Evolutionary conservation across 441 rosid species (phyloP).

Genomic region (Arabidopsis lyrata): DNA sequence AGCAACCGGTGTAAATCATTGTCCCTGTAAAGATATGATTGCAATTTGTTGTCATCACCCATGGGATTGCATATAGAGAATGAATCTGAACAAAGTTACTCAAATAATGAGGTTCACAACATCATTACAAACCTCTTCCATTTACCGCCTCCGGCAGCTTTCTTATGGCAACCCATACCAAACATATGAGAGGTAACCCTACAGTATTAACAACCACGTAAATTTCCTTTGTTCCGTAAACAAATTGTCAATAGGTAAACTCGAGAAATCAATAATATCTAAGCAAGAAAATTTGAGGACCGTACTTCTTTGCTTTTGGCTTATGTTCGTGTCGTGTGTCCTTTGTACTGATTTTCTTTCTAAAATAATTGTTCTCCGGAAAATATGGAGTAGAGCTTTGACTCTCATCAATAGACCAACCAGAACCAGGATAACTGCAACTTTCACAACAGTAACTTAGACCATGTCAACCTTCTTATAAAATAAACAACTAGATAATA

Average conservation of each 20-base stretch:
- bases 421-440: slow-evolving; percentile 41
- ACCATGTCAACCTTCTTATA: background rate
- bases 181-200: slow-evolving; percentile 56
- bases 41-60: background rate
- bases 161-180: slow-evolving; percentile 58
- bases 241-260: slow-evolving; percentile 3
- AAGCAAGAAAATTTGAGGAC: background rate
- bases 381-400: slow-evolving; percentile 46
- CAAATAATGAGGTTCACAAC: background rate
- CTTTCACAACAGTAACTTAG: slow-evolving; percentile 14
- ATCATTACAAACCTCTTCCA: slow-evolving; percentile 64
- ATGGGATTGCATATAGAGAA: slow-evolving; percentile 20
- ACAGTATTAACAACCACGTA: slow-evolving; percentile 29
- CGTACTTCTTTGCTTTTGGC: slow-evolving; percentile 61
- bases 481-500: background rate
- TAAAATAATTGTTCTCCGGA: slow-evolving; percentile 43
- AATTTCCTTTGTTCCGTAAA: slow-evolving; percentile 2
- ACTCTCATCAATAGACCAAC: slow-evolving; percentile 49
- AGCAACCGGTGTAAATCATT: slow-evolving; percentile 90
- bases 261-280: background rate
- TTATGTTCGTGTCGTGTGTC: slow-evolving; percentile 47
- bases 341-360: slow-evolving; percentile 42
- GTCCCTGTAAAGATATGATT: slow-evolving; percentile 60
- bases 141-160: slow-evolving; percentile 61
- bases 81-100: slow-evolving; percentile 12